A percentile compares a stretch with the other conserved stretches of the same genome.
phyloP scores from a whole-genome alignment of 2,329 filamentous ascomycete species.

The Botryotinia globosa region DNA sequence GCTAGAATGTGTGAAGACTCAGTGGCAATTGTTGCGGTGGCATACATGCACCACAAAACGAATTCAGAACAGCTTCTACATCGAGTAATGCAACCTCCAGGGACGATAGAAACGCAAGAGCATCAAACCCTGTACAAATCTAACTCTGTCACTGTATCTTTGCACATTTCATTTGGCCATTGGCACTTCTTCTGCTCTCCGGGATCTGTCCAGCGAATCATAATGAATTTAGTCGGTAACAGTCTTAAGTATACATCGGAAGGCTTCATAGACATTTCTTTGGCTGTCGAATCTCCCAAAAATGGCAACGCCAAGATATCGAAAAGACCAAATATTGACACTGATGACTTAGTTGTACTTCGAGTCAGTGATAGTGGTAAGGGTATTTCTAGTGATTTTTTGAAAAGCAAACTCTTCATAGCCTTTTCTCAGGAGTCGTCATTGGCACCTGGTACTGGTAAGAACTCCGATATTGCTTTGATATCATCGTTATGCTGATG shows the following conservation, averaged over 20 bases:
- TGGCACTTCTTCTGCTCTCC: slow-evolving; percentile 46
- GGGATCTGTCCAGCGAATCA: slow-evolving; percentile 47
- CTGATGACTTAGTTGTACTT: slow-evolving; percentile 32
- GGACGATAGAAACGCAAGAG: background rate
- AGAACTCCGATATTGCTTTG: background rate
- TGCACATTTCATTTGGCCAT: slow-evolving; percentile 22
- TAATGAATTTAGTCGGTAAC: slow-evolving; percentile 61
- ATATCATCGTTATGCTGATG: background rate
- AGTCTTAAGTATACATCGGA: slow-evolving; percentile 56
- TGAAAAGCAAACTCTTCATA: slow-evolving; percentile 56
- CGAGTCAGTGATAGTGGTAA: slow-evolving; percentile 59
- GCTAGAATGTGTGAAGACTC: slow-evolving; percentile 23
- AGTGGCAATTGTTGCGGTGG: slow-evolving; percentile 19
- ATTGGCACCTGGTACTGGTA: slow-evolving; percentile 55
- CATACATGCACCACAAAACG: slow-evolving; percentile 15
- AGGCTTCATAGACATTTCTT: slow-evolving; percentile 46
- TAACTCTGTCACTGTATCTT: slow-evolving; percentile 10
- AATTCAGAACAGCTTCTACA: slow-evolving; percentile 3
- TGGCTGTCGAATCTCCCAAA: slow-evolving; percentile 12
- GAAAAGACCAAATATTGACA: background rate
- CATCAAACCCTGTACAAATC: background rate
- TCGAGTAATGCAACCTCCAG: slow-evolving; percentile 15
- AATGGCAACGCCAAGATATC: background rate
- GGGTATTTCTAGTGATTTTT: slow-evolving; percentile 60
- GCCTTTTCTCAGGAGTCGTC: slow-evolving; percentile 61